Conservation (phyloP, 1,284 basidiomycete species). For the Tilletiaria anomala region DNA sequence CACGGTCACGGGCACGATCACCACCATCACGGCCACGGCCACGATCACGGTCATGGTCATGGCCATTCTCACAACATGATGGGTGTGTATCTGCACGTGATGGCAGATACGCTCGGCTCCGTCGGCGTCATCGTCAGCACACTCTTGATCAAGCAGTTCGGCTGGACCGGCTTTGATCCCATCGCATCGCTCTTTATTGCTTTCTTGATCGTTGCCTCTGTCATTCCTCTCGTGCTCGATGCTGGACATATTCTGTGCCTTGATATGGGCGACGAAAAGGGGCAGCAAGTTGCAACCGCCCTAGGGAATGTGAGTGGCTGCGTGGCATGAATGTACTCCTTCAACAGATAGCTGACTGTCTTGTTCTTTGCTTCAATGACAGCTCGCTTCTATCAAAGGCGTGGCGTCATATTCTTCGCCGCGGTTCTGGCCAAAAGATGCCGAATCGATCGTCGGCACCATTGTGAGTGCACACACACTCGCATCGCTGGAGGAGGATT, state of each 20-base stretch:
- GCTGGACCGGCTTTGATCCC: conserved; percentile 99
- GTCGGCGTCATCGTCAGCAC: conserved; percentile 99
- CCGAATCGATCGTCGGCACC: conserved; percentile 67
- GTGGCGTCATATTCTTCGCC: conserved; percentile 64
- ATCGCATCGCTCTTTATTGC: conserved; percentile 96
- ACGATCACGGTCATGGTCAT: conserved; percentile 36
- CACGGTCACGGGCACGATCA: conserved; percentile 45
- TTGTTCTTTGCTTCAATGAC: conserved; percentile 5
- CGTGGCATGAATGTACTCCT: background rate
- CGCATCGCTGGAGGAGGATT: conserved; percentile 46
- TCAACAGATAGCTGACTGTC: background rate
- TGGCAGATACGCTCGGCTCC: conserved; percentile 53
- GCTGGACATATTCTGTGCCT: conserved; percentile 75
- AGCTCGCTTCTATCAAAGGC: conserved; percentile 46
- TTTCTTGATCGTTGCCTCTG: conserved; percentile 80
- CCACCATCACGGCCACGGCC: conserved; percentile 35
- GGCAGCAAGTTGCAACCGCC: conserved; percentile 55
- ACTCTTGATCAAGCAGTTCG: conserved; percentile 82
- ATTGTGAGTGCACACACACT: conserved; percentile 69
- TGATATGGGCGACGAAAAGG: conserved; percentile 59
- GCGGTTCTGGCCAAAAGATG: conserved; percentile 93
- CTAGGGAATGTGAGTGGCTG: conserved; percentile 54
- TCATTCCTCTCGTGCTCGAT: conserved; percentile 85
- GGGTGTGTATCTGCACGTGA: conserved; percentile 70
- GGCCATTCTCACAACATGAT: conserved; percentile 97